These are phyloP conservation scores for Pluteus cervinus DNA, from an alignment of 768 basidiomycete genomes.

Conservation along the genomic window DNA sequence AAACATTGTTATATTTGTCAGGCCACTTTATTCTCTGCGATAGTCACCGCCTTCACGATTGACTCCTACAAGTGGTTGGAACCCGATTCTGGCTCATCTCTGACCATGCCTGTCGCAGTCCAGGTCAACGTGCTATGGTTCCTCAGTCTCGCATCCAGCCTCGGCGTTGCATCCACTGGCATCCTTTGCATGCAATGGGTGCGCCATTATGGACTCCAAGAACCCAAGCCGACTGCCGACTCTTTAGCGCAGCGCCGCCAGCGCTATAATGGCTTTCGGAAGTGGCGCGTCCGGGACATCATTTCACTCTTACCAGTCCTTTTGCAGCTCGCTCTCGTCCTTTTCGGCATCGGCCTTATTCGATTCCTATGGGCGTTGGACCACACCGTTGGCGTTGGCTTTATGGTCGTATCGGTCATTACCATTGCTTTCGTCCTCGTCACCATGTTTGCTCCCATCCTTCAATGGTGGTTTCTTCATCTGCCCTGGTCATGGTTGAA, in stretches of 20 bases:
- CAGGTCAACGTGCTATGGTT: slow-evolving; percentile 24
- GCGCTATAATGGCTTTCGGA: slow-evolving; percentile 13
- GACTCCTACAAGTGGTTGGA: slow-evolving; percentile 13
- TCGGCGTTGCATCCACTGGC: slow-evolving; percentile 18
- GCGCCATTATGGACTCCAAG: slow-evolving; percentile 12
- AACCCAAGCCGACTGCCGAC: slow-evolving; percentile 10
- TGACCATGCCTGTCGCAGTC: slow-evolving; percentile 10
- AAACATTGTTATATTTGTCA: slow-evolving; percentile 2
- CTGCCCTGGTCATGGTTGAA: too few relatives aligned
- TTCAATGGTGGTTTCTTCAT: too few relatives aligned
- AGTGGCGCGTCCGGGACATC: slow-evolving; percentile 16
- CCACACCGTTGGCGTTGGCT: slow-evolving; percentile 9
- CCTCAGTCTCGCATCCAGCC: slow-evolving; percentile 19
- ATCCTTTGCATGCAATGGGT: slow-evolving; percentile 22
- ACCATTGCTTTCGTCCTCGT: too few relatives aligned
- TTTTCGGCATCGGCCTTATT: slow-evolving; percentile 16
- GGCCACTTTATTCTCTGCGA: slow-evolving; percentile 16
- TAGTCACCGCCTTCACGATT: slow-evolving; percentile 13
- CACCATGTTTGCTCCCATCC: too few relatives aligned
- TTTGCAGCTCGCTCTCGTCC: slow-evolving; percentile 13
- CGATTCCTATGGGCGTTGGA: slow-evolving; percentile 15
- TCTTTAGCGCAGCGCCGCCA: slow-evolving; percentile 12
- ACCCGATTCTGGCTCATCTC: slow-evolving; percentile 7
- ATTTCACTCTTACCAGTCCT: slow-evolving; percentile 11
- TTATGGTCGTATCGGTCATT: too few relatives aligned